These are phyloP conservation scores for Entonaema liquescens DNA, from an alignment of 495 filamentous ascomycete species.

Conservation along the genomic window DNA sequence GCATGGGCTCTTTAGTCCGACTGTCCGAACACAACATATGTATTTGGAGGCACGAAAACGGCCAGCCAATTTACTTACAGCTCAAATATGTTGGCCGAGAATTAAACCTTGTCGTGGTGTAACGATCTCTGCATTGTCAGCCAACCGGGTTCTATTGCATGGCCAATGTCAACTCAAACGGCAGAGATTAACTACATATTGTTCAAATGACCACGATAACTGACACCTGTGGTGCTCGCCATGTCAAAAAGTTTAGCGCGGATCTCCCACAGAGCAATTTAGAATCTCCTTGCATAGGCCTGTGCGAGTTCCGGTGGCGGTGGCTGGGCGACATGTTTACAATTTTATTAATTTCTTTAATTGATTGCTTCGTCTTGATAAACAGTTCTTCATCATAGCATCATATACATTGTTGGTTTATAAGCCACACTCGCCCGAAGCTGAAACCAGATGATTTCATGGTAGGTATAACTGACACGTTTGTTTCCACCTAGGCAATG, in stretches of 20 bases:
- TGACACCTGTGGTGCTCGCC: background rate
- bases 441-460: no score
- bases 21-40: background rate
- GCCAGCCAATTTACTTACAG: background rate
- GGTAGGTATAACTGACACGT: background rate
- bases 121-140: background rate
- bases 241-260: background rate
- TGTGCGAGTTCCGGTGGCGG: background rate
- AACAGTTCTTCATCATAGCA: background rate
- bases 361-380: background rate
- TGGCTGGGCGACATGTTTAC: background rate
- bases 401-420: background rate
- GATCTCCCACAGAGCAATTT: background rate
- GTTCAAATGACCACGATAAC: slow-evolving; percentile 1
- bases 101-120: slow-evolving; percentile 3
- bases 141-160: slow-evolving; percentile 1
- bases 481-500: background rate
- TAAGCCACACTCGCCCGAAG: background rate
- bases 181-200: background rate
- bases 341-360: background rate
- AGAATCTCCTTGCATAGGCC: background rate
- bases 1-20: background rate
- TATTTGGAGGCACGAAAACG: slow-evolving; percentile 18
- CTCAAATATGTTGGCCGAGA: background rate
- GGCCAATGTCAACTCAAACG: background rate